Evolutionary conservation across 73 alveolate species (phyloP).

Genomic region (Tetrahymena borealis): DNA sequence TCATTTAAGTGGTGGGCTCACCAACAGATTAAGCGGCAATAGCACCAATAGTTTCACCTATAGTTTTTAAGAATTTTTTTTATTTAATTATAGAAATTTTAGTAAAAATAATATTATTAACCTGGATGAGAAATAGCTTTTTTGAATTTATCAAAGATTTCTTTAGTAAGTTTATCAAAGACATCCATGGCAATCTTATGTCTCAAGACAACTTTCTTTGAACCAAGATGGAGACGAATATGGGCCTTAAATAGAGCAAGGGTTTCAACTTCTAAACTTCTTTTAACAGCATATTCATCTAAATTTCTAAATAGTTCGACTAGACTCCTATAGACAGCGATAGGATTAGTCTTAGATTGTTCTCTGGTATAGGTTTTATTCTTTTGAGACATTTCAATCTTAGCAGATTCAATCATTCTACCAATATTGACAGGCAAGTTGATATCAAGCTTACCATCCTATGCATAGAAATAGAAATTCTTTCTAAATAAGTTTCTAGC

Average conservation of each 20-base stretch:
- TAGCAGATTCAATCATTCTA: conserved; percentile 35
- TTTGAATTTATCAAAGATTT: conserved; percentile 22
- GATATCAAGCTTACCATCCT: background rate
- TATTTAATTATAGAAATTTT: no score
- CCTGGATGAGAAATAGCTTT: conserved; percentile 42
- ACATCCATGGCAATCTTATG: conserved; percentile 30
- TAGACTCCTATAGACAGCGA: conserved; percentile 3
- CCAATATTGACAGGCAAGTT: conserved; percentile 32
- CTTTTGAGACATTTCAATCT: conserved; percentile 9
- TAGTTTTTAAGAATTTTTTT: background rate
- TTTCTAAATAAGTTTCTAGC: background rate
- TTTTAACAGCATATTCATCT: background rate
- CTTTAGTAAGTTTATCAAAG: conserved; percentile 21
- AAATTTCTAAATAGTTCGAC: background rate
- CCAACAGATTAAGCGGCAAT: conserved; percentile 44
- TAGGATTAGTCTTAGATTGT: conserved; percentile 26
- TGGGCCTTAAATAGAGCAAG: background rate
- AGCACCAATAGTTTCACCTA: conserved; percentile 43
- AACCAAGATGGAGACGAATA: conserved; percentile 17
- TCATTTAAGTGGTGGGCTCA: conserved; percentile 46
- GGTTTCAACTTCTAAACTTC: background rate
- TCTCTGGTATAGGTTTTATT: conserved; percentile 36
- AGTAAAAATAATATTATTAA: background rate
- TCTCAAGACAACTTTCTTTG: conserved; percentile 17
- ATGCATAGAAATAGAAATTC: background rate